Evolutionary conservation across 75 land plant genomes (phyloP).

Genomic region (Ceratopteris richardii): DNA sequence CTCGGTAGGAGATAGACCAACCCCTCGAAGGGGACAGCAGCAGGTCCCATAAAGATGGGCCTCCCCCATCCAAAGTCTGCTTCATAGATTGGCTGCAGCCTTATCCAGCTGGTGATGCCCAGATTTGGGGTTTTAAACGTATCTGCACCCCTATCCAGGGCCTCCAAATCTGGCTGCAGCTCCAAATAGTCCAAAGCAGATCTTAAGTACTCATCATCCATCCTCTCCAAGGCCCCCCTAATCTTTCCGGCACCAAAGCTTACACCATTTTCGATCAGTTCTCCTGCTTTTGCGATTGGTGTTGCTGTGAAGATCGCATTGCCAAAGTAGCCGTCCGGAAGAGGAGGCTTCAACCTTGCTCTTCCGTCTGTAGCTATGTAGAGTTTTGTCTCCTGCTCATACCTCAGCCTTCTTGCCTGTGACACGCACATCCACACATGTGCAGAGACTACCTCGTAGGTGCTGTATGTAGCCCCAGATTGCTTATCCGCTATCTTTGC

Average conservation of each 20-base stretch:
- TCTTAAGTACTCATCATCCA: constrained; percentile 36
- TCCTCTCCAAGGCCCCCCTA: constrained; percentile 16
- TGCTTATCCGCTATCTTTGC: too few species aligned
- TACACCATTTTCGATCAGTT: constrained; percentile 30
- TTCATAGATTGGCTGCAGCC: constrained; percentile 35
- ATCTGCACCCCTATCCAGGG: constrained; percentile 43
- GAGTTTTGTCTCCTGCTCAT: too few species aligned
- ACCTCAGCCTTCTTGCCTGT: too few species aligned
- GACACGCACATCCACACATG: too few species aligned
- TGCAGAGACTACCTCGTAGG: too few species aligned
- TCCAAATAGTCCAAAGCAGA: constrained; percentile 43
- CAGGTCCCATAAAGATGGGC: constrained; percentile 78
- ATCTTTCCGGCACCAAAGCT: constrained; percentile 23
- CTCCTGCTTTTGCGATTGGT: constrained; percentile 36
- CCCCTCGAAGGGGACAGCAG: constrained; percentile 23
- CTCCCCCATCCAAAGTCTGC: constrained; percentile 86
- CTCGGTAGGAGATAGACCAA: too few species aligned
- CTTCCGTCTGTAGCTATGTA: too few species aligned
- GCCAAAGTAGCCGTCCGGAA: constrained; percentile 49
- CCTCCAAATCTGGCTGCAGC: constrained; percentile 39
- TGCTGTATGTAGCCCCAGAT: too few species aligned
- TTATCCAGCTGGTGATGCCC: constrained; percentile 49
- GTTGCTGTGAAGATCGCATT: constrained; percentile 39
- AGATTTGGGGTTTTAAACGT: constrained; percentile 56
- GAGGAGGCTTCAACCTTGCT: too few species aligned